These are phyloP conservation scores for Pogostemon cablin DNA, from an alignment of 257 asterid species.

Conservation along the genomic window DNA sequence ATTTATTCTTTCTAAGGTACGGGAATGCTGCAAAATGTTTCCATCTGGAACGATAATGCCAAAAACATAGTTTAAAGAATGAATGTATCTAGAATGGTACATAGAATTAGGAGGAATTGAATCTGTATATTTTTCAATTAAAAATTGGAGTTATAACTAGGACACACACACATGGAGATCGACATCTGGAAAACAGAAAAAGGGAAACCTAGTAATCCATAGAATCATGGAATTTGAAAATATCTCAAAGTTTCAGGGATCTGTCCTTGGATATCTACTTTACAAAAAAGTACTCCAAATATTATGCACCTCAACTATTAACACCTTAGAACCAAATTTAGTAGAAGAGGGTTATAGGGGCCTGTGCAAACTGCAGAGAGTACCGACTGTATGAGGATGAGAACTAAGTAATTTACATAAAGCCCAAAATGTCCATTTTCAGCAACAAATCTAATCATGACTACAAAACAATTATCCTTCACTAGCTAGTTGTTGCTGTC, in stretches of 20 bases:
- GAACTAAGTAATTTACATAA: neutral
- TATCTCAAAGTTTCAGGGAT: neutral
- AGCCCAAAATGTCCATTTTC: constrained; percentile 21
- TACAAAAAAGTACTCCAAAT: neutral
- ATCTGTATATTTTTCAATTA: neutral
- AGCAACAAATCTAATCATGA: neutral
- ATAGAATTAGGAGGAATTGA: neutral
- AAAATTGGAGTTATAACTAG: neutral
- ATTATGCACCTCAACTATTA: neutral
- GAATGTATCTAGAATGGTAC: too few relatives aligned
- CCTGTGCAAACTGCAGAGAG: neutral
- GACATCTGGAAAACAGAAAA: neutral
- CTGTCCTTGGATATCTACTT: neutral
- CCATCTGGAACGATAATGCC: neutral
- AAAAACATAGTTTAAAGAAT: too few relatives aligned
- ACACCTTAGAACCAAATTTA: constrained; percentile 4
- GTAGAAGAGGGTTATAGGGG: neutral
- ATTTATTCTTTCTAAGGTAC: neutral
- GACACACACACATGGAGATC: neutral
- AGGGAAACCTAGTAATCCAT: neutral
- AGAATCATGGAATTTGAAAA: neutral
- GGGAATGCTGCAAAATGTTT: neutral
- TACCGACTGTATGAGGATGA: constrained; percentile 4
- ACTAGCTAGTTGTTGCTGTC: constrained; percentile 6
- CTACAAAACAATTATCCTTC: neutral